Evolutionary conservation across 257 asterid genomes (phyloP), one percentile per base, ranked within the genome.

Genomic region (Nicotiana tomentosiformis): DNA sequence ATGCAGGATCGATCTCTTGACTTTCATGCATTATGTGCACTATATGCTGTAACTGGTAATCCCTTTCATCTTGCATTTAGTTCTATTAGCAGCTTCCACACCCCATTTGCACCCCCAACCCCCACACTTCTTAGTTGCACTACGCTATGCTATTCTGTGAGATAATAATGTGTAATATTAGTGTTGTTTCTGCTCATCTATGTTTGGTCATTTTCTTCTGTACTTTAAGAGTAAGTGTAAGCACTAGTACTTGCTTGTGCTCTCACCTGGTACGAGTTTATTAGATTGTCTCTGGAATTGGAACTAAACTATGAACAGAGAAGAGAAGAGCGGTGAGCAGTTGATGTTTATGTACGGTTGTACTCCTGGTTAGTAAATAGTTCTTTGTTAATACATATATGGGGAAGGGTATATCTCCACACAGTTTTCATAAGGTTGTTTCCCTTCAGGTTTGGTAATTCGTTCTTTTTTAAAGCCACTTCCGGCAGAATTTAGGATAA

Each of bases 1-100:
- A 49, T 88, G 90, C 97, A 94, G 99, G 99, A 96, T 86, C 95
- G 99, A 77, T 96, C 99, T 83, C 98, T 96, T 57, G 99, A 96
- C 84, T 96, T 96, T 84, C 87, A 85, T 53, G 97, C 91, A 85
- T 89, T 96, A 81, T 96, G 99, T 84, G 99, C 99, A 30, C 90
- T 96, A 11, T 96, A 96, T 87, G 95, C 99, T 85, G 94, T 94
- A 87, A 94, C 98, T 30, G 99, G 99, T 96, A 96, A 88, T 82
- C 66, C 77, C 67, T 76, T 76, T 53, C 80, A 29, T 26, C 80
- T 76, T 76, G 29, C 65, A 15, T 17, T 76, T 53, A 29, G 43
- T 76, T 70, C 60, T 70, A 20, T 70, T 20, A 70, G 78, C 32
- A 70, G 78, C 35, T 70, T 68, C 55, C 17, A 18, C 32, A 18